Evolutionary conservation across 2,329 filamentous ascomycete species (phyloP), one percentile per base, ranked within the genome.

Genomic region (Aspergillus hiratsukae): DNA sequence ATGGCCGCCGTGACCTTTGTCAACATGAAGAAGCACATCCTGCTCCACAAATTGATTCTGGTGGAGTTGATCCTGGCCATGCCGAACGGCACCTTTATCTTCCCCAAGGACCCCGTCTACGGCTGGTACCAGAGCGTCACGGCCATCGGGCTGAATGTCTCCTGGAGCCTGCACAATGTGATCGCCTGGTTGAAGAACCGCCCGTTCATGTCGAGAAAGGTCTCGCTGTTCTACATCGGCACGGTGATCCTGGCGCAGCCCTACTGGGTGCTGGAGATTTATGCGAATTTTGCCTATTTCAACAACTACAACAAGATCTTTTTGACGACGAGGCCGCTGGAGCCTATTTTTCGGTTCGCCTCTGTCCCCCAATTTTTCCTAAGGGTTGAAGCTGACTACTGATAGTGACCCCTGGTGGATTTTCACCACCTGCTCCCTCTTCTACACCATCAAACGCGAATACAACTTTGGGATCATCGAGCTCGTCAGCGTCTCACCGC

Each of bases 151-250:
- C 78, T 88, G 25, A 85, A 86, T 60, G 72, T 79, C n/a, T 86
- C 83, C 3, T 87, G 84, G 82, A 79, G 76, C 11, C 70, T 88
- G 8, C 85, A 88, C 69, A 88, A 87, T 60, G 77, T 87, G 58
- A 83, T 88, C 57, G 80, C 85, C 0, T 88, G 85, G 85, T 80
- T 88, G 70, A 87, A 87, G 70, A 84, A 82, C 59, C 80, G 79
- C 53, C 85, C 85, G 0, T 86, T 87, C 62, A 72, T 87, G 7
- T 75, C 76, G 2, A 75, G 71, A 29, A 71, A 74, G 7, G 77
- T 78, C 29, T 84, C 79, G 49, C 65, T 74, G 9, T 68, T 86
- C 54, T 87, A 86, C 64, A 83, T 87, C 51, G 73, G 75, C 46
- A 86, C 81, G 0, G 77, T 87, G 45, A 71, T 83, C 10, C 71